Base-by-base conservation (phyloP, 1,284 basidiomycete species). In the Mycena citricolor region DNA sequence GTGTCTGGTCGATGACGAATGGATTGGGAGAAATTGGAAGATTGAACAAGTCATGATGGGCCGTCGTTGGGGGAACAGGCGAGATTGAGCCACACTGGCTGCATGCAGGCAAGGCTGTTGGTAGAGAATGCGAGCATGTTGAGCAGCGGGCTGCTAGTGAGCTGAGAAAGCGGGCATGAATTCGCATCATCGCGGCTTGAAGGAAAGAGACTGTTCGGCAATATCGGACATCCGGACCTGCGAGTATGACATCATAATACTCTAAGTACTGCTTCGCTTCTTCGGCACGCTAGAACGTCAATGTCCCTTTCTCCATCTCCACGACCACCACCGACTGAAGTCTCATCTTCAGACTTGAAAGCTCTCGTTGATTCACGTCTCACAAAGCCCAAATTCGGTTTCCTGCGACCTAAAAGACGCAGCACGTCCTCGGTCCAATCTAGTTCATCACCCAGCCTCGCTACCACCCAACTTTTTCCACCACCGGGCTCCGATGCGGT, bases 51-150 rank as follows among this genome's bases (percentile, higher is more conserved):
- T 79, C 74, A 61, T 85, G 79, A 57, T 77, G 79, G 16, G 73
- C 68, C 52, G 71, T 65, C 17, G 73, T 64, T 12, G 67, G 57
- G 0, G 79, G 70, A 24, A 88, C 61, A n/a, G 69, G 62, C 16
- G 74, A 71, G 43, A 91, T 85, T 49, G 74, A 70, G 54, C 70
- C 73, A 65, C 89, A 91, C 13, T 68, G 68, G 8, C 71, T 70
- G 62, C 88, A 91, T 23, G 81, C 81, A 0, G 86, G 86, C 32
- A 90, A 65, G 14, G 71, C 61, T 2, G 81, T 79, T 4, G 81
- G 73, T 6, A 90, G 66, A 4, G 69, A 67, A 20, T 68, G 55
- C 4, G 71, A 70, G 59, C 88, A 90, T 19, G 74, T 73, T 8
- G 82, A 76, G 55, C 88, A 89, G 13, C 22, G 34, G 5, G 43